Percentiles rank a stretch among this genome's conserved stretches.
phyloP scores from a whole-genome alignment of 139 green algal species.

The Tetratostichococcus sp. region DNA sequence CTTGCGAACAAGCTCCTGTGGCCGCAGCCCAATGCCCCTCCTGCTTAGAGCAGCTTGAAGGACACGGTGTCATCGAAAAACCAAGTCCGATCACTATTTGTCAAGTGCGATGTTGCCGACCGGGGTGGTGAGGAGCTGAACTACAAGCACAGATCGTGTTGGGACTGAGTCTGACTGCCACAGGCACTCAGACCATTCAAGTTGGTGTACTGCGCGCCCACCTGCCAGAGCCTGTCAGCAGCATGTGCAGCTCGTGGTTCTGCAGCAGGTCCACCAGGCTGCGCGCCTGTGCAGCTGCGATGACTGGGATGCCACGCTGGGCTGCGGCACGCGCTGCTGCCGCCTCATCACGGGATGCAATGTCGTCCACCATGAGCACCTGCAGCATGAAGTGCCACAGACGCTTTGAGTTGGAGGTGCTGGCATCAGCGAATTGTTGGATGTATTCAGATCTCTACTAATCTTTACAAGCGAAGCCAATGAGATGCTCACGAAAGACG shows the following conservation, averaged over 20 bases:
- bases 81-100: no score
- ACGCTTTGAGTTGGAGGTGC: no score
- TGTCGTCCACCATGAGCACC: slow-evolving; percentile 65
- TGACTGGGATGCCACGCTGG: slow-evolving; percentile 50
- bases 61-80: no score
- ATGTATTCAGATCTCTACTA: no score
- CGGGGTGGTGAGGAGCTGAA: no score
- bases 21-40: not conserved
- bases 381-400: not conserved
- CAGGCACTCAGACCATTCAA: no score
- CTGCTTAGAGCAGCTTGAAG: not conserved
- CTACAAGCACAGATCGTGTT: no score
- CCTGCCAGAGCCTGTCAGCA: slow-evolving; percentile 46
- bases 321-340: slow-evolving; percentile 43
- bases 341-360: slow-evolving; percentile 50
- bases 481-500: not conserved
- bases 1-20: slow-evolving; percentile 2
- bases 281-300: slow-evolving; percentile 49
- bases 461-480: no score
- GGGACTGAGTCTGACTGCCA: no score
- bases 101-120: no score
- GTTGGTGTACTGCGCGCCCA: no score
- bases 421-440: no score
- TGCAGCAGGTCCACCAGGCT: slow-evolving; percentile 12
- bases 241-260: slow-evolving; percentile 58